These are phyloP conservation scores for Hanseniaspora pseudoguilliermondii DNA, from an alignment of 805 yeast genomes.

Conservation along the genomic window DNA sequence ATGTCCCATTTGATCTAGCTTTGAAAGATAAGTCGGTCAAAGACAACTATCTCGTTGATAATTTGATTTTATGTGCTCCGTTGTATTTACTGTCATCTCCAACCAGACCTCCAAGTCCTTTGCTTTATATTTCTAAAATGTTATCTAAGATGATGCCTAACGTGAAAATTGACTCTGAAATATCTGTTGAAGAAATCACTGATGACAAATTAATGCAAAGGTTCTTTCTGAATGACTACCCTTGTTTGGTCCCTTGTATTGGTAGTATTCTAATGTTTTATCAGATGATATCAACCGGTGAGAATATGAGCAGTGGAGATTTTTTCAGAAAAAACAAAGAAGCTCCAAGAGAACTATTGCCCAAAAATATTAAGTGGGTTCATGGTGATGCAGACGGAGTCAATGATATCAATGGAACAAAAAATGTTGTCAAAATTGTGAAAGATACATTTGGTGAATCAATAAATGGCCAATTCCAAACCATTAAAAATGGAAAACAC, in stretches of 20 bases:
- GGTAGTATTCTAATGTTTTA: slow-evolving; percentile 45
- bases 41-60: slow-evolving; percentile 33
- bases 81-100: slow-evolving; percentile 45
- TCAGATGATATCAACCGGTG: slow-evolving; percentile 56
- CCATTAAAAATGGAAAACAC: slow-evolving; percentile 9
- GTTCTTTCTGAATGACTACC: slow-evolving; percentile 32
- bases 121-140: slow-evolving; percentile 33
- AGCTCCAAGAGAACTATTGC: not conserved
- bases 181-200: slow-evolving; percentile 44
- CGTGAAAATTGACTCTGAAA: slow-evolving; percentile 40
- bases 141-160: slow-evolving; percentile 35
- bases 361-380: slow-evolving; percentile 39
- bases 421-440: slow-evolving; percentile 29
- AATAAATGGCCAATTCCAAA: not conserved
- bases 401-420: slow-evolving; percentile 40
- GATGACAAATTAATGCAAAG: slow-evolving; percentile 35
- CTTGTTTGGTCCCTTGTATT: slow-evolving; percentile 33
- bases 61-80: slow-evolving; percentile 47
- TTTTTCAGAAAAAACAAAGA: slow-evolving; percentile 21
- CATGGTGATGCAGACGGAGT: slow-evolving; percentile 57
- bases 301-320: slow-evolving; percentile 31
- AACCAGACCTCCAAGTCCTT: slow-evolving; percentile 39
- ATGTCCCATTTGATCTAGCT: slow-evolving; percentile 33
- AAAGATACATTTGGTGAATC: not conserved
- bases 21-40: slow-evolving; percentile 53